Conservation (phyloP, 129 eudicot species). For the Flaveria robusta region DNA sequence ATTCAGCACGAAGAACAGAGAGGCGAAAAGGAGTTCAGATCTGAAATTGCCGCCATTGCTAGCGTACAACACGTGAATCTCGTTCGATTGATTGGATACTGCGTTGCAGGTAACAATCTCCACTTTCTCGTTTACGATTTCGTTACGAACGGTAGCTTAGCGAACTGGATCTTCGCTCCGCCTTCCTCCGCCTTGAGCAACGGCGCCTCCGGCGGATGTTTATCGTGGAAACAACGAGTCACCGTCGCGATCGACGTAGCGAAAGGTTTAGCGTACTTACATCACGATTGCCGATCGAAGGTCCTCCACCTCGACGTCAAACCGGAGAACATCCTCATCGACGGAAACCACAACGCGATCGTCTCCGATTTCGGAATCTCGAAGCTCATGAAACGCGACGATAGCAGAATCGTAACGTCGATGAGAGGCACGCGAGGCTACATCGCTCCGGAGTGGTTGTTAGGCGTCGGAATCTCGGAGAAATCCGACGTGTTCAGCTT, state of each 20-base stretch:
- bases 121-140: slow-evolving; percentile 68
- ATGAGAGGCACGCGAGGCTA: slow-evolving; percentile 80
- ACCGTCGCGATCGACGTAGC: slow-evolving; percentile 71
- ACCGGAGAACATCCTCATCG: slow-evolving; percentile 73
- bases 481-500: slow-evolving; percentile 75
- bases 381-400: slow-evolving; percentile 60
- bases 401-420: slow-evolving; percentile 54
- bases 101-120: slow-evolving; percentile 40
- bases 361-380: slow-evolving; percentile 85
- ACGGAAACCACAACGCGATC: slow-evolving; percentile 45
- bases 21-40: slow-evolving; percentile 68
- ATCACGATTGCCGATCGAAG: slow-evolving; percentile 79
- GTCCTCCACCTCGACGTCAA: slow-evolving; percentile 75
- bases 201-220: slow-evolving; percentile 41
- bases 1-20: slow-evolving; percentile 57
- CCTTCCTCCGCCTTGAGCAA: slow-evolving; percentile 12
- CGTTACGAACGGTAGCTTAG: slow-evolving; percentile 59
- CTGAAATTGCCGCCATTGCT: slow-evolving; percentile 79
- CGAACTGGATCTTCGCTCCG: slow-evolving; percentile 59
- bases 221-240: slow-evolving; percentile 54
- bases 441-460: slow-evolving; percentile 85
- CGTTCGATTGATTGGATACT: slow-evolving; percentile 58
- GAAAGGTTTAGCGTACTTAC: slow-evolving; percentile 71
- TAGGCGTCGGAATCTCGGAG: slow-evolving; percentile 65
- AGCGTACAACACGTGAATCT: slow-evolving; percentile 79